phyloP scores from a whole-genome alignment of 2,329 filamentous ascomycete species.

The Sporothrix euskadiensis region DNA sequence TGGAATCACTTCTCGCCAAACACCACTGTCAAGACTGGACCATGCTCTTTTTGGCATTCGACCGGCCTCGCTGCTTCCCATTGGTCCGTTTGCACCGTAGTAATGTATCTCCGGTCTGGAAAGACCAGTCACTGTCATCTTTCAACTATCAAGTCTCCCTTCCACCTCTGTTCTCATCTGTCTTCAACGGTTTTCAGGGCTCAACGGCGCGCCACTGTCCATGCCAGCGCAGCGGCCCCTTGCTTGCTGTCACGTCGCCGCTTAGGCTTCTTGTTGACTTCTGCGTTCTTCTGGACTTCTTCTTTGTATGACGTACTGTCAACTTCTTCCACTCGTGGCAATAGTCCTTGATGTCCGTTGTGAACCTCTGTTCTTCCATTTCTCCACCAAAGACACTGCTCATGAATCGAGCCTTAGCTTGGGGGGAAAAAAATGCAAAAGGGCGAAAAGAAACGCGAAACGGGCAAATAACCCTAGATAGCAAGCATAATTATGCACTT shows the following conservation, averaged over 20 bases:
- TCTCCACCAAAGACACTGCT: background rate
- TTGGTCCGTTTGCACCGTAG: background rate
- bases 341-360: background rate
- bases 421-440: background rate
- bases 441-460: background rate
- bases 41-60: slow-evolving; percentile 11
- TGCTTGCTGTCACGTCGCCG: background rate
- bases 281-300: background rate
- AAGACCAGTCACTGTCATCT: background rate
- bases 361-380: background rate
- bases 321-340: background rate
- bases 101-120: background rate
- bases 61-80: background rate
- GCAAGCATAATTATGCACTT: background rate
- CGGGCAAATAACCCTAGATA: background rate
- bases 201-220: slow-evolving; percentile 1
- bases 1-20: background rate
- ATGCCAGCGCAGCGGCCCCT: background rate
- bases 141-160: background rate
- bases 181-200: background rate
- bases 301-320: too few relatives aligned
- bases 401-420: background rate
- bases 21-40: background rate
- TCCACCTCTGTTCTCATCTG: background rate
- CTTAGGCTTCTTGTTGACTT: background rate